Conservation (phyloP, 257 asterid genomes). For the Dorcoceras hygrometricum region DNA sequence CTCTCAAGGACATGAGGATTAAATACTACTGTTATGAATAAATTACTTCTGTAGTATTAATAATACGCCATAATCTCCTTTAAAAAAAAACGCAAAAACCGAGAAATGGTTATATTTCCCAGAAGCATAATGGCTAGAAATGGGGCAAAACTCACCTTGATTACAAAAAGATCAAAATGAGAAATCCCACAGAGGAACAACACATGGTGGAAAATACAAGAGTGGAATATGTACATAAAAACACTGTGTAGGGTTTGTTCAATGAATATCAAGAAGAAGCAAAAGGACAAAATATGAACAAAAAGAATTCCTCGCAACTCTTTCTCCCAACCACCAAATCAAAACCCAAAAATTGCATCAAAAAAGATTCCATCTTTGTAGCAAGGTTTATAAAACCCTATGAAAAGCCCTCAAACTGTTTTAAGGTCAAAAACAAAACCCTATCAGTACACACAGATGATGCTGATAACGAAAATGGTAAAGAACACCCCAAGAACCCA, state of each 20-base stretch:
- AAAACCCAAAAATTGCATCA: slow-evolving; percentile 18
- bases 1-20: neutral
- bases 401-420: neutral
- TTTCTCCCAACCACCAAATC: slow-evolving; percentile 17
- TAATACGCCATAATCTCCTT: neutral
- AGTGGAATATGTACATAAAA: neutral
- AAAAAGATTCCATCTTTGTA: neutral
- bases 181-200: slow-evolving; percentile 1
- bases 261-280: slow-evolving; percentile 30
- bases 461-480: neutral
- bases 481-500: too few relatives aligned
- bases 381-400: slow-evolving; percentile 10
- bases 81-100: too few relatives aligned
- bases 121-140: slow-evolving; percentile 9
- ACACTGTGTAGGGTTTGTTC: slow-evolving; percentile 21
- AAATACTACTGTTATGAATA: neutral
- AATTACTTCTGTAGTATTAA: neutral
- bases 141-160: slow-evolving; percentile 32
- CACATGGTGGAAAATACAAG: neutral
- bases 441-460: neutral
- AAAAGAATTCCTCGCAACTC: neutral
- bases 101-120: slow-evolving; percentile 8
- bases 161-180: slow-evolving; percentile 24
- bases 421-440: neutral
- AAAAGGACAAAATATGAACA: slow-evolving; percentile 23